Percentiles rank a stretch among this genome's conserved stretches.
Evolutionary conservation across 1,284 basidiomycete species (phyloP).

Genomic region (Xerocomus minutiporus): DNA sequence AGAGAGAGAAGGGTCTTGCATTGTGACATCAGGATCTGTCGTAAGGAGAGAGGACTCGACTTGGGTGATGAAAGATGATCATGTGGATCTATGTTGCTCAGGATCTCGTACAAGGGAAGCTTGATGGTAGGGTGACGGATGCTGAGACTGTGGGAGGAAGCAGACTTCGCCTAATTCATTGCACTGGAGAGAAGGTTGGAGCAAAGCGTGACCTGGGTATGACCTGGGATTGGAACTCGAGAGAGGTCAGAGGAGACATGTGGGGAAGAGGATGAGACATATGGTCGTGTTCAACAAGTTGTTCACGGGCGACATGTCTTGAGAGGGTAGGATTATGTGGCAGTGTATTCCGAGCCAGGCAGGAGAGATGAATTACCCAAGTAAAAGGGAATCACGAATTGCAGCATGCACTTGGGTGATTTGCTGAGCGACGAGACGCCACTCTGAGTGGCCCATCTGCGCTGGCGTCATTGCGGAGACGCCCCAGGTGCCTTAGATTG

Average conservation of each 20-base stretch:
- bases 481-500: slow-evolving; percentile 36
- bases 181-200: slow-evolving; percentile 58
- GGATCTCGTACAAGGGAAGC: slow-evolving; percentile 71
- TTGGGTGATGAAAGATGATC: too few species aligned
- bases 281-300: slow-evolving; percentile 54
- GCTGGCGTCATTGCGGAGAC: slow-evolving; percentile 18
- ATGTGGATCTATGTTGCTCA: slow-evolving; percentile 45
- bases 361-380: slow-evolving; percentile 14
- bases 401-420: slow-evolving; percentile 42
- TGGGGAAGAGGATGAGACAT: slow-evolving; percentile 23
- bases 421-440: slow-evolving; percentile 42
- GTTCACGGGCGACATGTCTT: slow-evolving; percentile 42
- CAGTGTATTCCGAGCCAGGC: slow-evolving; percentile 50
- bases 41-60: too few species aligned
- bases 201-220: slow-evolving; percentile 39
- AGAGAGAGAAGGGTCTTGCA: too few species aligned
- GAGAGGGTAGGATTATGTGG: slow-evolving; percentile 51
- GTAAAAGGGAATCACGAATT: slow-evolving; percentile 1
- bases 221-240: slow-evolving; percentile 42
- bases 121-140: slow-evolving; percentile 75
- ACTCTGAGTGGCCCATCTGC: slow-evolving; percentile 31
- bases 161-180: slow-evolving; percentile 71
- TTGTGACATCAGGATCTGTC: too few species aligned
- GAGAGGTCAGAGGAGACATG: slow-evolving; percentile 11
- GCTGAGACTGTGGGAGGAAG: slow-evolving; percentile 49